Conservation (phyloP, 1,284 basidiomycete species). For the Phellopilus nigrolimitatus region DNA sequence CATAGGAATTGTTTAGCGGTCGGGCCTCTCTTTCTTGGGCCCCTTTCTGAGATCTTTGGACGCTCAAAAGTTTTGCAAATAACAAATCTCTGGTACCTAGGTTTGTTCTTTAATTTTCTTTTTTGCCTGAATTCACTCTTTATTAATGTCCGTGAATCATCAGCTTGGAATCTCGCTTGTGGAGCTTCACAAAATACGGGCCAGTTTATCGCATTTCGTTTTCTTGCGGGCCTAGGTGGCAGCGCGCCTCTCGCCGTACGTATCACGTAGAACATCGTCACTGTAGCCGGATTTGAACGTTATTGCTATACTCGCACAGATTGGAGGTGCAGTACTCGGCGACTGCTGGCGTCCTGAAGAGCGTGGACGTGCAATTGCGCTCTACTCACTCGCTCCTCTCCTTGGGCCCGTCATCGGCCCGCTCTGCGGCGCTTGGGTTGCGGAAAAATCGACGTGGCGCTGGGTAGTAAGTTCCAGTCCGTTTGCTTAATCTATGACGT, state of each 20-base stretch:
- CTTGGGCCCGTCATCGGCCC: conserved; percentile 65
- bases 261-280: conserved; percentile 7
- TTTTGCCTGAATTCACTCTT: background rate
- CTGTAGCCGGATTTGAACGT: background rate
- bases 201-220: conserved; percentile 60
- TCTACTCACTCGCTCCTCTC: conserved; percentile 63
- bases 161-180: conserved; percentile 64
- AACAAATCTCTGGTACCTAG: conserved; percentile 56
- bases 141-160: conserved; percentile 1
- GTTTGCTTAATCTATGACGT: conserved; percentile 16
- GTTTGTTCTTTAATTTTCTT: conserved; percentile 32
- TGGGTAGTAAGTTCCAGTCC: conserved; percentile 47
- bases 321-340: conserved; percentile 64
- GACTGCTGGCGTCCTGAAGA: conserved; percentile 71
- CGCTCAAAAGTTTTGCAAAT: conserved; percentile 40
- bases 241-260: conserved; percentile 57
- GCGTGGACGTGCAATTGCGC: conserved; percentile 60
- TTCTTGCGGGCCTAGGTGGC: conserved; percentile 61
- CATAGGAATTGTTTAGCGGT: conserved; percentile 32
- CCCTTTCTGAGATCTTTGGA: conserved; percentile 50
- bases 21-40: conserved; percentile 51
- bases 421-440: conserved; percentile 54
- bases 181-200: conserved; percentile 55
- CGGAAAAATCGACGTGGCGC: conserved; percentile 49
- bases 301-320: conserved; percentile 29